These are phyloP conservation scores for Exophiala viscosa DNA, from an alignment of 2,329 filamentous ascomycete species.

Conservation along the genomic window DNA sequence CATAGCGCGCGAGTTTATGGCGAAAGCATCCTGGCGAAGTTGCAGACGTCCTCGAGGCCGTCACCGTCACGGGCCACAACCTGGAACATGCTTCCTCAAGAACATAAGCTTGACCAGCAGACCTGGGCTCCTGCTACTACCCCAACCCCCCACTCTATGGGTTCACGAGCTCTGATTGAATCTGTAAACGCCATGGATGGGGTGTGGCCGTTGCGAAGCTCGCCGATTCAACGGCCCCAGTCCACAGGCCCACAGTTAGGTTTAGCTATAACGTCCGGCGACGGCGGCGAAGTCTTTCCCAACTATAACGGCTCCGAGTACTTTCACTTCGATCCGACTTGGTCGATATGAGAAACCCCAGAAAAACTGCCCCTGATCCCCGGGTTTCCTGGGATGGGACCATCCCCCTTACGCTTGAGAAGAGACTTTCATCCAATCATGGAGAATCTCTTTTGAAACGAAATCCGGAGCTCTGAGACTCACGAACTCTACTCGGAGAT, in stretches of 20 bases:
- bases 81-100: neutral
- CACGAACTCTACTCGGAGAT: too few relatives aligned
- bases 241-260: neutral
- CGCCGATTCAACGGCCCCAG: neutral
- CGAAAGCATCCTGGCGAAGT: slow-evolving; percentile 2
- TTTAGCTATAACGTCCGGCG: neutral
- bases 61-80: neutral
- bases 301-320: neutral
- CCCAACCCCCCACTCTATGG: neutral
- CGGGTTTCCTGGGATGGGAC: neutral
- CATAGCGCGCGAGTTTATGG: slow-evolving; percentile 5
- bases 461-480: too few relatives aligned
- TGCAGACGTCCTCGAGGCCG: neutral
- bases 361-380: neutral
- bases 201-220: neutral
- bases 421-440: too few relatives aligned
- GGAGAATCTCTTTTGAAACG: too few relatives aligned
- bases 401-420: too few relatives aligned
- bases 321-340: neutral
- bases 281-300: neutral
- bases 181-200: neutral
- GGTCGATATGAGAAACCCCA: neutral
- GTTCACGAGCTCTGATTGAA: neutral
- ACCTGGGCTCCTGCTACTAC: neutral
- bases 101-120: neutral